A percentile compares a stretch with the other conserved stretches of the same genome.
phyloP scores from a whole-genome alignment of 176 grass and related monocot species.

The Oryza longistaminata region DNA sequence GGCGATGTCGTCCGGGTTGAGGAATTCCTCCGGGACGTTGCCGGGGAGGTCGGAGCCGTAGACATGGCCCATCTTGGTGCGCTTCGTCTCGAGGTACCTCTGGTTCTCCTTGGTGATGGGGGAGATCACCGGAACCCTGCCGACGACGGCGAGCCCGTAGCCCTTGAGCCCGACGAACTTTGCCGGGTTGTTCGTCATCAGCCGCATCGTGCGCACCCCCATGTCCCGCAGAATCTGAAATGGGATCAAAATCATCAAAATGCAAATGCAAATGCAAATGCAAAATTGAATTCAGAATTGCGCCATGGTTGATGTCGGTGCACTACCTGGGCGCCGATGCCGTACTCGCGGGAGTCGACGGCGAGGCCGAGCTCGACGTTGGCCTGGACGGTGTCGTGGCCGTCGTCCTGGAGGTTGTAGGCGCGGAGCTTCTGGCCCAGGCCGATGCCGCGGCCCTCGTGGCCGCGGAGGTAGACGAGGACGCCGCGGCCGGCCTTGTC shows the following conservation, averaged over 20 bases:
- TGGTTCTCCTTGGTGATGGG: constrained; percentile 92
- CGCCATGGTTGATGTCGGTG: too few species aligned
- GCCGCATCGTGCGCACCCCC: constrained; percentile 81
- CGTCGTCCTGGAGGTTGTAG: constrained; percentile 88
- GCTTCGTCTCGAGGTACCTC: constrained; percentile 91
- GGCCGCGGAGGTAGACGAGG: constrained; percentile 84
- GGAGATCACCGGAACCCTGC: constrained; percentile 79
- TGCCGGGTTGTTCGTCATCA: constrained; percentile 96
- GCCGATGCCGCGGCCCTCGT: constrained; percentile 95
- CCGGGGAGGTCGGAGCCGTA: constrained; percentile 91
- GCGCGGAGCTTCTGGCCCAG: constrained; percentile 84
- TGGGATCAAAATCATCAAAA: neutral
- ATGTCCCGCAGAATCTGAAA: constrained; percentile 79
- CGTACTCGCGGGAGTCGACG: constrained; percentile 88
- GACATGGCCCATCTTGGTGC: constrained; percentile 90
- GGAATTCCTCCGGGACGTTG: constrained; percentile 55
- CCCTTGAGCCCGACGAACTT: constrained; percentile 94
- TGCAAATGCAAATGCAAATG: neutral
- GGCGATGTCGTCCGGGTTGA: constrained; percentile 24
- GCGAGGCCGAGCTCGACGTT: constrained; percentile 92
- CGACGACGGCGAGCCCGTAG: constrained; percentile 87
- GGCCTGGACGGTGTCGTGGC: constrained; percentile 87
- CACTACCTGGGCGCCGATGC: constrained; percentile 87
- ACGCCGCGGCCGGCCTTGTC: constrained; percentile 84
- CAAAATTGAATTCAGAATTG: neutral